phyloP scores from a whole-genome alignment of 2,329 filamentous ascomycete genomes.

The Huntiella omanensis region DNA sequence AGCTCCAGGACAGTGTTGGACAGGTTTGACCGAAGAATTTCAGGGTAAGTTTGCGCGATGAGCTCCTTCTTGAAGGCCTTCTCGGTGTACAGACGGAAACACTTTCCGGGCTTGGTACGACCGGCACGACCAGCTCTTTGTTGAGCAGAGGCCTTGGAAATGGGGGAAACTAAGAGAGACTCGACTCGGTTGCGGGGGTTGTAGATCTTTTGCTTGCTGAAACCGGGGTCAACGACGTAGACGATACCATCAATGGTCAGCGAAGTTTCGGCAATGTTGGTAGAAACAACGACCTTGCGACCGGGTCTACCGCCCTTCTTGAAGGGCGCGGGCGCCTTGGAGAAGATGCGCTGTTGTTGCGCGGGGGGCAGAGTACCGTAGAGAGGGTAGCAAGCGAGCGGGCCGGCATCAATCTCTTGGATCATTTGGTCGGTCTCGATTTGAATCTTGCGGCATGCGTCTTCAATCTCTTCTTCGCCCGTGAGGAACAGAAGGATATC shows the following conservation, averaged over 20 bases:
- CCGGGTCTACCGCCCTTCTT: conserved; percentile 65
- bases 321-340: conserved; percentile 58
- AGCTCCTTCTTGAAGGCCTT: conserved; percentile 92
- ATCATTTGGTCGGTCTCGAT: conserved; percentile 85
- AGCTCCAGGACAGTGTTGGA: conserved; percentile 88
- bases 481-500: conserved; percentile 91
- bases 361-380: conserved; percentile 85
- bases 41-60: conserved; percentile 91
- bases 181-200: conserved; percentile 93
- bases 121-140: conserved; percentile 97
- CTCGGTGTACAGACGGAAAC: conserved; percentile 93
- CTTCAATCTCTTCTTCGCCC: conserved; percentile 96
- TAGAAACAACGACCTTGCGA: conserved; percentile 86
- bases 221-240: conserved; percentile 96
- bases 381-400: conserved; percentile 75
- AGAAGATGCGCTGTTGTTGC: conserved; percentile 91
- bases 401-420: conserved; percentile 77
- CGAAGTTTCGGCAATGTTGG: conserved; percentile 94
- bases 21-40: conserved; percentile 86
- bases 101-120: conserved; percentile 95
- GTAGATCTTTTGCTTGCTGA: conserved; percentile 99
- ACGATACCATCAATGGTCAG: conserved; percentile 98
- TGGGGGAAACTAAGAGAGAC: conserved; percentile 90
- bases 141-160: conserved; percentile 92
- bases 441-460: conserved; percentile 78